Base-by-base conservation (phyloP, 257 asterid genomes). In the Knoxia roxburghii region DNA sequence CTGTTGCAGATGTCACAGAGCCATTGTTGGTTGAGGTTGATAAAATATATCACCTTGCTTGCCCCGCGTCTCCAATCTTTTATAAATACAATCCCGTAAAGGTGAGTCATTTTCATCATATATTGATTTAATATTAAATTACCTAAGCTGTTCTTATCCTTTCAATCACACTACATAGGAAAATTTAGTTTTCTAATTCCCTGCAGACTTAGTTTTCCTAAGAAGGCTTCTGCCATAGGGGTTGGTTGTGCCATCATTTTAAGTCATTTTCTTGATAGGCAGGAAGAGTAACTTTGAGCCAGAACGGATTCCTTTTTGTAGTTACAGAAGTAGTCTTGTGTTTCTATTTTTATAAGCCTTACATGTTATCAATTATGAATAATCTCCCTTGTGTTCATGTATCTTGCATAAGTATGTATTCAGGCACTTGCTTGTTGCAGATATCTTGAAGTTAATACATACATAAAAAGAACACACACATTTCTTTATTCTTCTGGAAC, bases 61-160 rank as follows among this genome's bases (percentile, higher is more conserved):
- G 98, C 50, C 98, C 98, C 60, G 98, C 98, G 52, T 92, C 97
- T 71, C 98, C 97, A 10, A 87, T 92, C 53, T 89, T 89, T 72
- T 92, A 92, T 84, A 92, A 92, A 71, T 84, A 92, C 82, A 92
- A 92, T 70, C 98, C 98, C 59, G 98, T 92, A 60, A 92, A 92
- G 92, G 96, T 83, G 62, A 10, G 84, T 67, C 23, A 24, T 65
- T 8, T 20, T 26, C 33, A 46, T 37, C 21, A 49, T 30, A 12
- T 11, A 48, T 64, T n/a, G 57, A 5, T 33, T 50, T 23, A 23
- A 46, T 59, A 51, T 41, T 29, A 18, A 29, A 30, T 29, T 5
- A 40, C n/a, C 7, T 10, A 2, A 7, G 20, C 70, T 49, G 27
- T 62, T 24, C 50, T 14, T 15, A 56, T 7, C 41, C 27, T 56